phyloP scores from a whole-genome alignment of 768 basidiomycete species.

The Pleurotus cornucopiae region DNA sequence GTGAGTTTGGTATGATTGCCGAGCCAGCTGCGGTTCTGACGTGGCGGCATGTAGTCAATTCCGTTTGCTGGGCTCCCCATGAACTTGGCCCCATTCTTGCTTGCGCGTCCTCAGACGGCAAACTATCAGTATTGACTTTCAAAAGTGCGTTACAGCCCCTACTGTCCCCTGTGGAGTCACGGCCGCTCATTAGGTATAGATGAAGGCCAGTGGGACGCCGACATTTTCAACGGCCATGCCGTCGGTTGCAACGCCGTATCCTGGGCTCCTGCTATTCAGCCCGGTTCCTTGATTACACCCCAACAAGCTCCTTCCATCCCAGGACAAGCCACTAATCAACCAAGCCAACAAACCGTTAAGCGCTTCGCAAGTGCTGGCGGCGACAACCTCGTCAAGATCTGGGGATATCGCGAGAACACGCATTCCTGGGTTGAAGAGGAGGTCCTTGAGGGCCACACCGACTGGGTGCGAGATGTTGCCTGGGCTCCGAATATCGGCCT shows the following conservation, averaged over 20 bases:
- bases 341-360: slow-evolving; percentile 59
- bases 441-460: slow-evolving; percentile 84
- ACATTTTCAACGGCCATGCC: slow-evolving; percentile 92
- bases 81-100: slow-evolving; percentile 96
- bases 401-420: slow-evolving; percentile 84
- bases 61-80: slow-evolving; percentile 98
- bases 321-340: slow-evolving; percentile 33
- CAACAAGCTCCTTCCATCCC: slow-evolving; percentile 46
- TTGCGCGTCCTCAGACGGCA: slow-evolving; percentile 96
- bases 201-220: slow-evolving; percentile 94
- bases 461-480: slow-evolving; percentile 99
- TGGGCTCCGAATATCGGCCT: slow-evolving; percentile 98
- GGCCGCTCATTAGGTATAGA: slow-evolving; percentile 41
- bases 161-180: neutral
- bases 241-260: slow-evolving; percentile 97
- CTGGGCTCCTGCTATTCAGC: slow-evolving; percentile 91
- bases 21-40: too few relatives aligned
- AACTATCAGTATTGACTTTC: slow-evolving; percentile 93
- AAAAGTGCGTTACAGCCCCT: slow-evolving; percentile 62
- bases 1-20: slow-evolving; percentile 35
- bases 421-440: slow-evolving; percentile 93
- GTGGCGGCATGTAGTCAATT: slow-evolving; percentile 64
- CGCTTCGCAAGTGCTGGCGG: slow-evolving; percentile 95
- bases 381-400: slow-evolving; percentile 92
- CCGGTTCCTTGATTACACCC: slow-evolving; percentile 79